Evolutionary conservation across 371 early-diverging fungal species (phyloP).

Genomic region (Rhizopus arrhizus): DNA sequence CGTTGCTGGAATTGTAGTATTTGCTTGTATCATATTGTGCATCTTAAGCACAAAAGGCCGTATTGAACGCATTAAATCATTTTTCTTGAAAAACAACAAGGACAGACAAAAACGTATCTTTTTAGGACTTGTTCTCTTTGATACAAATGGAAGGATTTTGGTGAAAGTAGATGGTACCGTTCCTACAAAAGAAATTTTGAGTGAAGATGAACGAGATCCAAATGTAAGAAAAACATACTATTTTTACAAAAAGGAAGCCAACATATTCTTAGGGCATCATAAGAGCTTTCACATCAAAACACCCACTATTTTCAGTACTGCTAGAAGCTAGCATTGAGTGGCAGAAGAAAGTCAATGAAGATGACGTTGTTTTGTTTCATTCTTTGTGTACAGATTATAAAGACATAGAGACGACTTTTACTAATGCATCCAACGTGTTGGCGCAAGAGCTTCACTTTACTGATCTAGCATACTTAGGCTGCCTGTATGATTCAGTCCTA

Average conservation of each 20-base stretch:
- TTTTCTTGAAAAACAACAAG: constrained; percentile 9
- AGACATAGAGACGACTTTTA: constrained; percentile 17
- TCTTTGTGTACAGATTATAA: neutral
- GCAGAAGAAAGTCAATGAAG: too few species aligned
- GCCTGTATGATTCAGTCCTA: constrained; percentile 37
- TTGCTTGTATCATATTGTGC: constrained; percentile 33
- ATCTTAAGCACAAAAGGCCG: constrained; percentile 20
- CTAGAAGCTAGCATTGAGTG: too few species aligned
- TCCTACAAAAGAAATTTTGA: constrained; percentile 37
- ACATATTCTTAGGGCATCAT: too few species aligned
- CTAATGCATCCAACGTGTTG: constrained; percentile 34
- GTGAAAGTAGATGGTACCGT: constrained; percentile 48
- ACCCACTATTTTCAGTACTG: too few species aligned
- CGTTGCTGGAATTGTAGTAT: constrained; percentile 42
- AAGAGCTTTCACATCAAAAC: too few species aligned
- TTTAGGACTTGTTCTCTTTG: constrained; percentile 41
- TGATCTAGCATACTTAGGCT: constrained; percentile 32
- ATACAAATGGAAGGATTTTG: constrained; percentile 41
- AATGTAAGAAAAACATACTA: constrained; percentile 7
- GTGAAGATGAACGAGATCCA: constrained; percentile 9
- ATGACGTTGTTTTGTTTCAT: neutral
- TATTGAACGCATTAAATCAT: neutral
- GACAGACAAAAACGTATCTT: constrained; percentile 24
- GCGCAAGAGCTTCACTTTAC: constrained; percentile 27
- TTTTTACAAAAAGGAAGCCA: too few species aligned